A percentile compares a stretch with the other conserved stretches of the same genome.
These are phyloP conservation scores for Drechslerella coelobrocha DNA, from an alignment of 2,329 filamentous ascomycete species.

Conservation along the genomic window DNA sequence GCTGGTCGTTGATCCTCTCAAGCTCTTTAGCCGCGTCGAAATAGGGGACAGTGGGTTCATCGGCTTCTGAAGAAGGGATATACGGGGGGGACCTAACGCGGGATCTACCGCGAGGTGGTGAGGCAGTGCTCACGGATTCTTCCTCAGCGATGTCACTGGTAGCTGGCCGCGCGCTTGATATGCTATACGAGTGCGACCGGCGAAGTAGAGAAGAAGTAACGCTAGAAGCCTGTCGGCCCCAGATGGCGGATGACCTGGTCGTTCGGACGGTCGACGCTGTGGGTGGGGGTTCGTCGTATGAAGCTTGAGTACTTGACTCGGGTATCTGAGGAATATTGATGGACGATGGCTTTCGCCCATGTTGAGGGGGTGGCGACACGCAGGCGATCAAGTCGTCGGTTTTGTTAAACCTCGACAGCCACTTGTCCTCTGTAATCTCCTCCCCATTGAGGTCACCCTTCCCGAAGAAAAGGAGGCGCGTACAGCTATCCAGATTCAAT, in stretches of 20 bases:
- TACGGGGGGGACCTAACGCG: slow-evolving; percentile 35
- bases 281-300: slow-evolving; percentile 40
- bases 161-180: slow-evolving; percentile 33
- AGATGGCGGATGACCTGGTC: slow-evolving; percentile 36
- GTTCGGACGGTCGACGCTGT: slow-evolving; percentile 39
- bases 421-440: slow-evolving; percentile 47
- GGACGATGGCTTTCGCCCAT: slow-evolving; percentile 33
- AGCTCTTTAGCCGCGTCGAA: slow-evolving; percentile 43
- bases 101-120: slow-evolving; percentile 33
- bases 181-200: slow-evolving; percentile 40
- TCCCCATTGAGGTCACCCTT: slow-evolving; percentile 41
- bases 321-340: slow-evolving; percentile 41
- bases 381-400: slow-evolving; percentile 47
- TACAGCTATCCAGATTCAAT: slow-evolving; percentile 42
- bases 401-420: slow-evolving; percentile 42
- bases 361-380: slow-evolving; percentile 33
- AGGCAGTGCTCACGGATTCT: slow-evolving; percentile 46
- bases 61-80: slow-evolving; percentile 26
- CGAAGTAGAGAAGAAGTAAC: slow-evolving; percentile 41
- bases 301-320: slow-evolving; percentile 27
- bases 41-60: slow-evolving; percentile 37
- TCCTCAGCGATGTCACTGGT: slow-evolving; percentile 44
- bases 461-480: slow-evolving; percentile 41
- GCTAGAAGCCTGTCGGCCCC: slow-evolving; percentile 40
- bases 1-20: slow-evolving; percentile 45